Conservation (phyloP, 2,329 filamentous ascomycete species). For the Calcarisporium arbuscula region DNA sequence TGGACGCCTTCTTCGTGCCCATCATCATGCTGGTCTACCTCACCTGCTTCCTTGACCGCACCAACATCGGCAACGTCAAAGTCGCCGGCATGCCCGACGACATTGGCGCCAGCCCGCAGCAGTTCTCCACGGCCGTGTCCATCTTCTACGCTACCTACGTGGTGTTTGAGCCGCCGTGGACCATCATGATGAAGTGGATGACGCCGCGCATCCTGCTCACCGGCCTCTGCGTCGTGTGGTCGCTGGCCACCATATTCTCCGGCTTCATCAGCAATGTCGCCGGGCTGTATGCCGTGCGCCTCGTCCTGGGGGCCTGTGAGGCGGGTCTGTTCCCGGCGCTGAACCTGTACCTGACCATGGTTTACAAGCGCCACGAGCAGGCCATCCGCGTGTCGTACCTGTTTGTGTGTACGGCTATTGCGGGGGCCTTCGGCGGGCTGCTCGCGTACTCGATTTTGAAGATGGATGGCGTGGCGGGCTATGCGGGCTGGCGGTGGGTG, state of each 20-base stretch:
- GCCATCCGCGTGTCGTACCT: conserved; percentile 45
- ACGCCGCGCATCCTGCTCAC: conserved; percentile 25
- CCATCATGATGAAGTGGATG: conserved; percentile 24
- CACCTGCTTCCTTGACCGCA: conserved; percentile 47
- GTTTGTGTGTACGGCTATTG: conserved; percentile 42
- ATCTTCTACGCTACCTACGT: conserved; percentile 27
- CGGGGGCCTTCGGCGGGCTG: conserved; percentile 32
- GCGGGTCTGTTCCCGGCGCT: conserved; percentile 20
- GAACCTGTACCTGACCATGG: conserved; percentile 19
- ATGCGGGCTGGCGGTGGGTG: conserved; percentile 42
- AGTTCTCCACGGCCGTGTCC: conserved; percentile 25
- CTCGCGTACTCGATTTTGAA: conserved; percentile 41
- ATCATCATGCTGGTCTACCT: conserved; percentile 52
- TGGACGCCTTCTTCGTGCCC: conserved; percentile 25
- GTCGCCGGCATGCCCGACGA: conserved; percentile 26
- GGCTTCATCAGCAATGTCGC: conserved; percentile 22
- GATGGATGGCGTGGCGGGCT: conserved; percentile 39
- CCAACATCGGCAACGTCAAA: conserved; percentile 38
- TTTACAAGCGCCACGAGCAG: conserved; percentile 42
- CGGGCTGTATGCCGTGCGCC: conserved; percentile 17
- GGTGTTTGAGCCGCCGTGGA: conserved; percentile 23
- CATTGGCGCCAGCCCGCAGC: conserved; percentile 21
- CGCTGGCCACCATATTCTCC: conserved; percentile 18
- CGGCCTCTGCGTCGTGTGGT: conserved; percentile 20
- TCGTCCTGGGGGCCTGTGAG: conserved; percentile 18